Evolutionary conservation across 176 grass and related monocot genomes (phyloP), one percentile per base, ranked within the genome.

Genomic region (Alopecurus myosuroides): DNA sequence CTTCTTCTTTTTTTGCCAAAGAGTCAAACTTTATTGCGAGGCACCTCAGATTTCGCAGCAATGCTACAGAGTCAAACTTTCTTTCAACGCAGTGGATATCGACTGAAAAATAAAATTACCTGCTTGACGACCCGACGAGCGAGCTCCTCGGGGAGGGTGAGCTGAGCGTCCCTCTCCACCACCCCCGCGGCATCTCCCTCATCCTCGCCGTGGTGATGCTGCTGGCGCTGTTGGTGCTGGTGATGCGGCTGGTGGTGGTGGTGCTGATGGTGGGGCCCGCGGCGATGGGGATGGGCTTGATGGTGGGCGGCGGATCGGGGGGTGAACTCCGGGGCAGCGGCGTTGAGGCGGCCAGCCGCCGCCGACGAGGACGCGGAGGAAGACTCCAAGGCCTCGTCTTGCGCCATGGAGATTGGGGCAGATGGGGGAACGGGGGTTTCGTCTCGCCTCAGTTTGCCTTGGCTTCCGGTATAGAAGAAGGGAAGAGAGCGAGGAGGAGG

Each of bases 241-340:
- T 78, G 67, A 28, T 79, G 26, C 23, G 76, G 66, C 12, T 71
- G 86, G 36, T 41, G 40, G 36, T 70, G 44, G 26, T 80, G 57
- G 37, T 76, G 77, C 3, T 79, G 85, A 23, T 77, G 75, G 22
- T 85, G 84, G 33, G 82, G 52, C 46, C 84, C 89, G 50, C 89
- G 85, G 76, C 81, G 89, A 28, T 74, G 75, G 30, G 56, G 75
- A 60, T 67, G 78, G 65, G 75, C 57, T 68, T 84, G 80, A 25
- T 87, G 85, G 1, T 80, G 90, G 37, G 75, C n/a, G 80, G 57
- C 67, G 55, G 90, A 78, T 79, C 95, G 95, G 15, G 95, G 95
- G 84, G 90, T 94, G 79, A 97, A 97, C 88, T 97, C 92, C 18
- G 92, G 90, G 22, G 95, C 95, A 53, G 89, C 76, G 13, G 95